These are phyloP conservation scores for Aspergillus floridensis DNA, from an alignment of 2,329 filamentous ascomycete species.

Conservation along the genomic window DNA sequence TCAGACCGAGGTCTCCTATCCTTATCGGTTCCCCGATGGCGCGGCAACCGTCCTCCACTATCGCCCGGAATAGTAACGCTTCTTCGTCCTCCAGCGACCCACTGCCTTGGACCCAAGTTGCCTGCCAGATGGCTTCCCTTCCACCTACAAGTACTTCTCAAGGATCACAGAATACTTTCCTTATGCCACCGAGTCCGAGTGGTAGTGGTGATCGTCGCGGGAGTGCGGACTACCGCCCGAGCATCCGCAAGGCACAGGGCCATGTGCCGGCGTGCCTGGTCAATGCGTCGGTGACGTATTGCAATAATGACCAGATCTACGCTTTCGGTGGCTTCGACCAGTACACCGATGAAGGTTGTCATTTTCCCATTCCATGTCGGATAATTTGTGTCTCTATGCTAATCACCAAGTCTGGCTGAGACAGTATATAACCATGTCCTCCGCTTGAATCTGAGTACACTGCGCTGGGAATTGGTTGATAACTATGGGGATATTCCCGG, in stretches of 20 bases:
- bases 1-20: background rate
- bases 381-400: slow-evolving; percentile 6
- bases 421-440: slow-evolving; percentile 94
- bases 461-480: slow-evolving; percentile 93
- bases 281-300: slow-evolving; percentile 98
- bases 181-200: slow-evolving; percentile 83
- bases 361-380: background rate
- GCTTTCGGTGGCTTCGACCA: slow-evolving; percentile 98
- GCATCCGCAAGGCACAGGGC: slow-evolving; percentile 73
- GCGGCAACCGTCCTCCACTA: slow-evolving; percentile 10
- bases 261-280: slow-evolving; percentile 90
- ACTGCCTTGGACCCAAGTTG: slow-evolving; percentile 31
- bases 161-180: slow-evolving; percentile 69
- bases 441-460: slow-evolving; percentile 77
- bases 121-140: slow-evolving; percentile 31
- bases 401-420: slow-evolving; percentile 1
- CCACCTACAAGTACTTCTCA: slow-evolving; percentile 35
- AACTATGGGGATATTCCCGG: slow-evolving; percentile 98
- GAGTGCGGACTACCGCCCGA: slow-evolving; percentile 74
- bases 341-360: slow-evolving; percentile 83
- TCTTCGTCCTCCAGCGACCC: slow-evolving; percentile 33
- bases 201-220: slow-evolving; percentile 64
- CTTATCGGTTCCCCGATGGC: slow-evolving; percentile 2
- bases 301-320: slow-evolving; percentile 94
- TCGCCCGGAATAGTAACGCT: slow-evolving; percentile 10